Evolutionary conservation across 108 stramenopile genomes (phyloP), one percentile per base, ranked within the genome.

Genomic region (Skeletonema marinoi): DNA sequence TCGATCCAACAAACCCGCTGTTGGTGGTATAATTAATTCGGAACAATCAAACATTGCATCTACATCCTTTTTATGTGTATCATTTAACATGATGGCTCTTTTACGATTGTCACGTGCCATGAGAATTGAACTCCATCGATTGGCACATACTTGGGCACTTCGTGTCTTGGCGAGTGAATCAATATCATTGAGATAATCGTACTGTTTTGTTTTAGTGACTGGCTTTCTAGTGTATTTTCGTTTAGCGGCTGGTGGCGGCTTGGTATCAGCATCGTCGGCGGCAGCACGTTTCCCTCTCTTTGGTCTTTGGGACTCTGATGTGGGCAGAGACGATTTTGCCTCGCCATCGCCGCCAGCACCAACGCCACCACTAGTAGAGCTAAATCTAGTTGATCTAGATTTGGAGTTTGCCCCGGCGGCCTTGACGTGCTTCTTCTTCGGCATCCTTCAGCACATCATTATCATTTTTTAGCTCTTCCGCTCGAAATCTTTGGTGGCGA

Each of bases 41-140:
- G 68, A 33, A 65, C 91, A 92, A 68, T 89, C 91, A 73, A 89
- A 92, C n/a, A 56, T 29, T 39, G 84, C 81, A 72, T 88, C 90
- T 33, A 65, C 8, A 0, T 74, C 19, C 6, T 31, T 36, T 11
- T 50, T 35, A 16, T 46, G n/a, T 16, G 29, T 0, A 48, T 46
- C 33, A 32, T 41, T 62, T 3, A 0, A 14, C 13, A 17, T 21
- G 36, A 32, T 12, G 19, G 51, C 13, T 2, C 50, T 21, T 19
- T 33, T 71, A 2, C 64, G 77, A 63, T 67, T 38, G 54, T 71
- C 56, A 6, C 42, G 60, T 66, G 29, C 36, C 25, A 12, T 41
- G 42, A 77, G 46, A 17, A 82, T 32, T 4, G 56, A 16, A 4
- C 38, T 29, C 81, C 81, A 82, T 31, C 75, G 65, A 32, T 58